Evolutionary conservation across 2,329 filamentous ascomycete genomes (phyloP).

Genomic region (Aspergillus floridensis): DNA sequence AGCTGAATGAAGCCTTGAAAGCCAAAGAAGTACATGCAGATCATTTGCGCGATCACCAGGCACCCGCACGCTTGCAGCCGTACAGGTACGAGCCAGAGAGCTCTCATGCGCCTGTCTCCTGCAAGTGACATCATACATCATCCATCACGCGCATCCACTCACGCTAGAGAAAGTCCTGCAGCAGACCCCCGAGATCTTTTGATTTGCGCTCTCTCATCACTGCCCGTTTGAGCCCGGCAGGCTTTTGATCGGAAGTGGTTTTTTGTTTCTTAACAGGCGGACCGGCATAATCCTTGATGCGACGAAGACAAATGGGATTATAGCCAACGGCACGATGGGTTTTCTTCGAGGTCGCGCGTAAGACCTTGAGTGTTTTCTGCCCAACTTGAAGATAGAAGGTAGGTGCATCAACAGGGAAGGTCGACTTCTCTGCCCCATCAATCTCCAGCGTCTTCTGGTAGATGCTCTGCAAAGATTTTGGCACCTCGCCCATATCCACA

Average conservation of each 20-base stretch:
- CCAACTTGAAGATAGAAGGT: constrained; percentile 28
- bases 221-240: constrained; percentile 13
- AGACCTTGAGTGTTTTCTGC: not conserved
- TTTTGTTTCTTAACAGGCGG: constrained; percentile 11
- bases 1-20: not conserved
- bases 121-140: constrained; percentile 6
- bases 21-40: not conserved
- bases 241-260: not conserved
- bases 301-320: not conserved
- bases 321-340: not conserved
- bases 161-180: constrained; percentile 29
- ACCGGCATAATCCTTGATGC: not conserved
- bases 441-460: constrained; percentile 14
- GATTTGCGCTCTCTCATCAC: constrained; percentile 27
- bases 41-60: not conserved
- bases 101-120: not conserved
- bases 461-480: constrained; percentile 15
- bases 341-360: not conserved
- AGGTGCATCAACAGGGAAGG: constrained; percentile 13
- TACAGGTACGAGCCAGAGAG: not conserved
- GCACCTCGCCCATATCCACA: not conserved
- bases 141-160: not conserved
- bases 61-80: not conserved
- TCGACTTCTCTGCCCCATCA: not conserved
- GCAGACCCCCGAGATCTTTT: constrained; percentile 28